A percentile compares a stretch with the other conserved stretches of the same genome.
phyloP scores from a whole-genome alignment of 139 green algal species.

The Micractinium conductrix region DNA sequence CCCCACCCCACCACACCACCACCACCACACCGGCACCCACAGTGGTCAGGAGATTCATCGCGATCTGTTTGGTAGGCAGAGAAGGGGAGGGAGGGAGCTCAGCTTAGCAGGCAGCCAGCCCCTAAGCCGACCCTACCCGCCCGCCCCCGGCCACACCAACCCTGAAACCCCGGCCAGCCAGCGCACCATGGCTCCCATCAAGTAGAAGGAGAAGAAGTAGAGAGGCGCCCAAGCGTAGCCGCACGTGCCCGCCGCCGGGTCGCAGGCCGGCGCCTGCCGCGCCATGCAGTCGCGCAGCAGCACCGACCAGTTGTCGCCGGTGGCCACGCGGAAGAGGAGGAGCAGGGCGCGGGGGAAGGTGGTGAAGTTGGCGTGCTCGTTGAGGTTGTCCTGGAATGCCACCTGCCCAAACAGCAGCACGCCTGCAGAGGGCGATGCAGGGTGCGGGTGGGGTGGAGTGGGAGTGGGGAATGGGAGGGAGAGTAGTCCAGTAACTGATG shows the following conservation, averaged over 20 bases:
- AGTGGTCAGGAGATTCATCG: background rate
- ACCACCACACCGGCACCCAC: background rate
- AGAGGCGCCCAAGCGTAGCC: conserved; percentile 55
- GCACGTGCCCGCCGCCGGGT: conserved; percentile 37
- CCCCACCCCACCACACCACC: background rate
- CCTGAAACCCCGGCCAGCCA: too few species aligned
- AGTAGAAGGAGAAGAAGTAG: conserved; percentile 78
- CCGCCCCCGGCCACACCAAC: too few species aligned
- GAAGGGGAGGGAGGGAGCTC: too few species aligned
- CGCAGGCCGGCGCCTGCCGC: conserved; percentile 56
- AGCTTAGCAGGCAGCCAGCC: too few species aligned
- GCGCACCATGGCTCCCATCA: conserved; percentile 55
- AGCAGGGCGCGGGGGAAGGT: conserved; percentile 39
- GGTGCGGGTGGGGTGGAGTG: background rate
- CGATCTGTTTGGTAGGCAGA: too few species aligned
- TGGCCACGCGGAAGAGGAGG: conserved; percentile 65
- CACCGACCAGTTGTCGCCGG: conserved; percentile 70
- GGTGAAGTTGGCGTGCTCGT: conserved; percentile 75
- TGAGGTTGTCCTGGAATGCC: conserved; percentile 49
- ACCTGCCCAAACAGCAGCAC: conserved; percentile 68
- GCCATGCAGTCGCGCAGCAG: conserved; percentile 64
- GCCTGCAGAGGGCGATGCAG: conserved; percentile 18
- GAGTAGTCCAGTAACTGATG: too few species aligned
- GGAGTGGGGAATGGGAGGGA: too few species aligned
- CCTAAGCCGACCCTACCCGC: too few species aligned